phyloP scores from a whole-genome alignment of 139 green algal species.

The Tetraselmis striata region DNA sequence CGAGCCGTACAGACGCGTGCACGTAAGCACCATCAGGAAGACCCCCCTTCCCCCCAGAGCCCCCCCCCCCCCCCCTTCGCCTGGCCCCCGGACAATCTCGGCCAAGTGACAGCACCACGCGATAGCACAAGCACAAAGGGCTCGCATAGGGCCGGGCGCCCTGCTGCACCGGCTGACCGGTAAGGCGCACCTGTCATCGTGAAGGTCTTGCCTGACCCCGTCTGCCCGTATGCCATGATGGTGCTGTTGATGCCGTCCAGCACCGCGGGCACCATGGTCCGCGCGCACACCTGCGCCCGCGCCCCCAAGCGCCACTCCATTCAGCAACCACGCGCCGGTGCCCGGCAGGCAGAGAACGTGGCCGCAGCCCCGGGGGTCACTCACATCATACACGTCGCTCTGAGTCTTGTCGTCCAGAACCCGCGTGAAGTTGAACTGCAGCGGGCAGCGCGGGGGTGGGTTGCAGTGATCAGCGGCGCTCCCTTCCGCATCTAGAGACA shows the following conservation, averaged over 20 bases:
- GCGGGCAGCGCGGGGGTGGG: not conserved
- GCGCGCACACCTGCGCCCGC: not conserved
- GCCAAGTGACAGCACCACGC: no score
- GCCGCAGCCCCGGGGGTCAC: no score
- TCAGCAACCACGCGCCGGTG: not conserved
- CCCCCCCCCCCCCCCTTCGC: no score
- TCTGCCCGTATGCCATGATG: not conserved
- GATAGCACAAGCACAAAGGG: not conserved
- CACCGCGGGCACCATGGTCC: conserved; percentile 8
- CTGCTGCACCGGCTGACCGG: no score
- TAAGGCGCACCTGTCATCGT: not conserved
- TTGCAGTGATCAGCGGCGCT: no score
- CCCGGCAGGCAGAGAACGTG: no score
- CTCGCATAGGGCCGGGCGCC: conserved; percentile 7
- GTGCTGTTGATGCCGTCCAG: not conserved
- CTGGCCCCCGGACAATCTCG: no score
- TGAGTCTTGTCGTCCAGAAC: conserved; percentile 1
- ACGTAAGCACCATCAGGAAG: not conserved
- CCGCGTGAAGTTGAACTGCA: conserved; percentile 21
- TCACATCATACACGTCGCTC: conserved; percentile 8
- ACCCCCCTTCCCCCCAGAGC: no score
- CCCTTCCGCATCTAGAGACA: no score
- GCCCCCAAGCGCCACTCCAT: no score
- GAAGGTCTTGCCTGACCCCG: not conserved
- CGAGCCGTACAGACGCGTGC: not conserved